These are phyloP conservation scores for Euphorbia tirucalli DNA, from an alignment of 345 rosid genomes.

Conservation along the genomic window DNA sequence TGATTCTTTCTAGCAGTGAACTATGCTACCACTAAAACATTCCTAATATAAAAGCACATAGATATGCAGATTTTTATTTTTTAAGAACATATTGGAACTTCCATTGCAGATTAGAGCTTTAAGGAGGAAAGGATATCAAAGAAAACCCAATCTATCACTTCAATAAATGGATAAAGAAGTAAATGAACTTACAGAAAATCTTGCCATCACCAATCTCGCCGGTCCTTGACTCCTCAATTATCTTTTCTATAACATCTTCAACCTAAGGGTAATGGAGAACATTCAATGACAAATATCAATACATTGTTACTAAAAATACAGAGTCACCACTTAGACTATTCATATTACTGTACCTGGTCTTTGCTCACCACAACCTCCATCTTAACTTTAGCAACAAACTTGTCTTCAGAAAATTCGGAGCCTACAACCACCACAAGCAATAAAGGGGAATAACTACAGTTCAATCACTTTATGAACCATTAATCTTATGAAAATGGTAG, in stretches of 20 bases:
- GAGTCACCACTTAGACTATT: conserved; percentile 8
- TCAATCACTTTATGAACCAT: not conserved
- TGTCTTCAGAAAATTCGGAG: conserved; percentile 88
- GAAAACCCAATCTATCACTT: not conserved
- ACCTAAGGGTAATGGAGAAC: conserved; percentile 41
- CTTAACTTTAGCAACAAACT: conserved; percentile 83
- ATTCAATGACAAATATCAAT: not conserved
- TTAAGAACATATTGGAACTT: not conserved
- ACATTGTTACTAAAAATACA: not conserved
- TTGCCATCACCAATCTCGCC: conserved; percentile 95
- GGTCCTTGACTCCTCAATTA: conserved; percentile 69
- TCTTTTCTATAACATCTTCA: conserved; percentile 67
- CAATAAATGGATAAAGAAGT: not conserved
- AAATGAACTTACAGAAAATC: conserved; percentile 55
- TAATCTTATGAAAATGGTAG: not conserved
- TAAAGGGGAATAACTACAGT: not conserved
- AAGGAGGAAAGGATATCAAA: not conserved
- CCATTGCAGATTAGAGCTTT: not conserved
- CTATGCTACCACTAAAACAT: not conserved
- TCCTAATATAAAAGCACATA: not conserved
- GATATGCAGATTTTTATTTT: not conserved
- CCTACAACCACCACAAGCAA: conserved; percentile 38
- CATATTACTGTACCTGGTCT: conserved; percentile 53
- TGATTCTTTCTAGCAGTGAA: conserved; percentile 2
- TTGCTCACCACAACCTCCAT: conserved; percentile 83